Base-by-base conservation (phyloP, 495 filamentous ascomycete species). In the Paragyromitra xinjiangensis region DNA sequence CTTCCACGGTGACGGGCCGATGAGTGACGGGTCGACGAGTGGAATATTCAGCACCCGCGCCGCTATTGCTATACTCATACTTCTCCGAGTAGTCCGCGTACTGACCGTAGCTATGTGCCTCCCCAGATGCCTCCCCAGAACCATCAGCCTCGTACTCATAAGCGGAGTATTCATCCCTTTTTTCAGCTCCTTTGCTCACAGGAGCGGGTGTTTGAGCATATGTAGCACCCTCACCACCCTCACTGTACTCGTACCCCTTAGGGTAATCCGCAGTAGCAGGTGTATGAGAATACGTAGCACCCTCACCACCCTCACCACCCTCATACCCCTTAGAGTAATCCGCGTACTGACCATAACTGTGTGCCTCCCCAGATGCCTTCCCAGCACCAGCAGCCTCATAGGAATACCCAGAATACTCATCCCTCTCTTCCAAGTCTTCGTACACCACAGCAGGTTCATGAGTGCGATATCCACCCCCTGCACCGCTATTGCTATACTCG, bases 271-370 rank as follows among this genome's bases (percentile, higher is more conserved):
- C 16, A 45, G 42, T 6, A 6, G n/a, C 7, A 50, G 48, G 1
- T 14, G 1, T 6, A 8, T 55, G 50, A 6, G 64, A 22, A 34
- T 58, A 69, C 7, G 55, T 39, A 19, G 26, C 55, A 0, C 67
- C 67, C 3, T 39, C 56, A 5, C 64, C 71, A 7, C n/a, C 19
- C 8, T 66, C 19, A 16, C 71, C 26, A 26, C 58, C 59, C 3
- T 58, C 24, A 14, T 73, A 73, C 16, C 34, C 63, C 39, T 67
- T 34, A 4, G 50, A 34, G 1, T 73, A 53, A 9, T 74, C 71
- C 1, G n/a, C 34, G 6, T 74, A 74, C n/a, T 68, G 39, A 6
- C 71, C 71, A 12, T 74, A 74, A 29, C 64, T 69, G 19, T 74
- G 71, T 1, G 2, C 19, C n/a, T 59, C 12, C 9, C 71, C 71